These are phyloP conservation scores for Brassica nigra DNA, from an alignment of 345 rosid species.

Conservation along the genomic window DNA sequence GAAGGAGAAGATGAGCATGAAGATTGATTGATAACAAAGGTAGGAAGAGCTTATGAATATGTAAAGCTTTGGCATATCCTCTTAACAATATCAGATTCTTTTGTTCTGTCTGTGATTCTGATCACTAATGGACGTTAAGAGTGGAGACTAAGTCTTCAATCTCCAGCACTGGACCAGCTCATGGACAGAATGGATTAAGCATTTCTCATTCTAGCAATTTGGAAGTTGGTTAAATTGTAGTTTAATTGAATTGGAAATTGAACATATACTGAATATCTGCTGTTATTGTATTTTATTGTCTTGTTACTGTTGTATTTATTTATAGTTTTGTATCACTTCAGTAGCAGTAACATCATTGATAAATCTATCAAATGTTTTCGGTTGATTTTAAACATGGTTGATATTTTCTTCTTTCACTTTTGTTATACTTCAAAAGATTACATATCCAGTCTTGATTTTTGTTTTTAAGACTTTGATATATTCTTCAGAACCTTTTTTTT, in stretches of 20 bases:
- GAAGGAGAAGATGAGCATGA: constrained; percentile 51
- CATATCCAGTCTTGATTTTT: background rate
- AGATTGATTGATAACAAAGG: constrained; percentile 51
- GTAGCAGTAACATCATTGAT: background rate
- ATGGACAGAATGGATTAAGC: background rate
- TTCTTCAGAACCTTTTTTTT: background rate
- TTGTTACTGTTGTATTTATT: background rate
- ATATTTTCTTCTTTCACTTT: too few relatives aligned
- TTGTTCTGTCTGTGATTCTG: background rate
- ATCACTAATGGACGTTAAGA: constrained; percentile 5
- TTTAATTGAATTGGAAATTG: background rate
- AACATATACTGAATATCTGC: background rate
- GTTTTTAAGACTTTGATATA: too few relatives aligned
- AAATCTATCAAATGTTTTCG: background rate
- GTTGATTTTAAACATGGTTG: too few relatives aligned
- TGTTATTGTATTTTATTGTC: background rate
- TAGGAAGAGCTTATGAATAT: background rate
- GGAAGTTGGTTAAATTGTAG: background rate
- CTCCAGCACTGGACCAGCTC: background rate
- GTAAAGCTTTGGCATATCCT: background rate
- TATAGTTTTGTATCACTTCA: background rate
- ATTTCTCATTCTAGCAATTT: constrained; percentile 6
- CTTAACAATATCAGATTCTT: background rate
- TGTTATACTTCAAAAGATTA: background rate
- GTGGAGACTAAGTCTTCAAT: constrained; percentile 10